These are phyloP conservation scores for Gleditsia sinensis DNA, from an alignment of 306 rosid species.

Conservation along the genomic window DNA sequence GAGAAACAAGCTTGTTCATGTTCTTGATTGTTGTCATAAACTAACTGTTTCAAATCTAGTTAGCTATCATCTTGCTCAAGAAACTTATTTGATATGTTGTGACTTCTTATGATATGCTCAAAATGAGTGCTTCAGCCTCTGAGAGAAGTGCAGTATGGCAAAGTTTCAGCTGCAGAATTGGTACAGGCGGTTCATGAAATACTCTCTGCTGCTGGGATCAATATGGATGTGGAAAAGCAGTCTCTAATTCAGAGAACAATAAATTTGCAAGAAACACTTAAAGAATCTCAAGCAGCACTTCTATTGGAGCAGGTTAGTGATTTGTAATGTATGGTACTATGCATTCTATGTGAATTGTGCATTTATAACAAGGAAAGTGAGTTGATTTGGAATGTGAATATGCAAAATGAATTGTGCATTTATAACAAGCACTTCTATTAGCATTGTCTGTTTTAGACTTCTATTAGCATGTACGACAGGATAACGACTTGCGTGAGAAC, in stretches of 20 bases:
- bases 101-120: conserved; percentile 28
- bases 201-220: conserved; percentile 88
- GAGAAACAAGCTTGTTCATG: not conserved
- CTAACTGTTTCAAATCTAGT: conserved; percentile 10
- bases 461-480: no score
- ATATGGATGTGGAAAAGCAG: conserved; percentile 86
- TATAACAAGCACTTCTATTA: no score
- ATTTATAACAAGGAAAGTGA: no score
- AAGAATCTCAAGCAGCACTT: conserved; percentile 82
- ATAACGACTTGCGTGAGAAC: no score
- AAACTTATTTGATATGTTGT: not conserved
- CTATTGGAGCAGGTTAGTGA: conserved; percentile 83
- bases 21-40: not conserved
- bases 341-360: conserved; percentile 12
- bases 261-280: conserved; percentile 77
- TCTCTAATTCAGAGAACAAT: conserved; percentile 74
- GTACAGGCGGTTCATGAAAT: conserved; percentile 96
- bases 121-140: conserved; percentile 51
- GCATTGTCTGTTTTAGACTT: not conserved
- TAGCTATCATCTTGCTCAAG: not conserved
- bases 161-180: conserved; percentile 83
- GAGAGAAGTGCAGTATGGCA: conserved; percentile 67
- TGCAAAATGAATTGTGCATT: conserved; percentile 2
- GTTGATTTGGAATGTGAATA: conserved; percentile 16
- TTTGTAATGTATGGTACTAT: conserved; percentile 8